Conservation (phyloP, 75 land plant genomes). For the Pinus taeda region DNA sequence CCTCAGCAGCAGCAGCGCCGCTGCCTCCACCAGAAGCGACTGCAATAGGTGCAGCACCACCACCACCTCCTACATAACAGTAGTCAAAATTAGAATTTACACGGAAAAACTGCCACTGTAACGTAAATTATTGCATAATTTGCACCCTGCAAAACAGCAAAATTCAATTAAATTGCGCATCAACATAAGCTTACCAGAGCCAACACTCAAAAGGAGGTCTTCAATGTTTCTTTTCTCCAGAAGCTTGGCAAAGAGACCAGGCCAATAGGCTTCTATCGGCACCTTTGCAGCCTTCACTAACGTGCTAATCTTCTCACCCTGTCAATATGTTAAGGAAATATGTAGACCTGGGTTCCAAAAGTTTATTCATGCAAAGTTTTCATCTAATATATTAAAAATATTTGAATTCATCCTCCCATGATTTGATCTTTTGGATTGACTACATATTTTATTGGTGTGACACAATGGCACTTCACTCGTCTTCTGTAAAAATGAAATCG, state of each 20-base stretch:
- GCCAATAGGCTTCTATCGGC: conserved; percentile 49
- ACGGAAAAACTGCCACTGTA: background rate
- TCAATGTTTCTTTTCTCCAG: conserved; percentile 55
- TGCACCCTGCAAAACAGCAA: background rate
- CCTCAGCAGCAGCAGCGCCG: conserved; percentile 15
- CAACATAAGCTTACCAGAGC: conserved; percentile 29
- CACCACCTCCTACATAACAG: conserved; percentile 7
- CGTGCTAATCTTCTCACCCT: conserved; percentile 52
- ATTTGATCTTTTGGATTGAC: no score
- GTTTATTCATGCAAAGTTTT: no score
- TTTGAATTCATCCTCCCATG: no score
- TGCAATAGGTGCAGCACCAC: conserved; percentile 17
- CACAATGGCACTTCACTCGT: no score
- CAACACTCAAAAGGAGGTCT: conserved; percentile 41
- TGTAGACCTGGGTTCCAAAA: no score
- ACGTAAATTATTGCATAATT: background rate
- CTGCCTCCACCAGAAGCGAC: conserved; percentile 10
- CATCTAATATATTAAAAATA: no score
- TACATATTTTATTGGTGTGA: no score
- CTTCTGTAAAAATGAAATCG: no score
- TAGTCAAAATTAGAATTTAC: background rate
- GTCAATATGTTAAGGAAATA: background rate
- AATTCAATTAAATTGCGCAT: background rate
- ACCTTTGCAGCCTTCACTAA: conserved; percentile 57
- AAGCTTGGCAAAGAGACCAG: conserved; percentile 53